Evolutionary conservation across 352 stramenopile genomes (phyloP), one percentile per base, ranked within the genome.

Genomic region (Phytophthora sansomeana): DNA sequence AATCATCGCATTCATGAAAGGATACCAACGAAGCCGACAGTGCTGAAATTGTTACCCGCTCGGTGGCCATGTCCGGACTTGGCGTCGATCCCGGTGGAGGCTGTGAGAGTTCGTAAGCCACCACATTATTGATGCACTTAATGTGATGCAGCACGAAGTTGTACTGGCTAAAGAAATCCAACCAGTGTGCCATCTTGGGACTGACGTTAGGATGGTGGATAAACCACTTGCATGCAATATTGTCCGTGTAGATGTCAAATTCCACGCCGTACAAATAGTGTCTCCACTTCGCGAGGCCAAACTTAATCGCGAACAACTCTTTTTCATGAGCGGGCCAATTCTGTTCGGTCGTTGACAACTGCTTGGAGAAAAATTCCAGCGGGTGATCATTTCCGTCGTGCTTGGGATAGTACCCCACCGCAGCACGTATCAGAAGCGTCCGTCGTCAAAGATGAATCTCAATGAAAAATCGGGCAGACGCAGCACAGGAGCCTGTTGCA

Each of bases 401-500:
- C 0, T 4, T 58, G 47, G n/a, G 24, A 53, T 28, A 58, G 36
- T 13, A 65, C 38, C 4, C 17, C 47, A 41, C 36, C 38, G 39
- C 52, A 52, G 17, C 28, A 63, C n/a, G n/a, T n/a, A n/a, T n/a
- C n/a, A n/a, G n/a, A n/a, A n/a, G n/a, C n/a, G n/a, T n/a, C n/a
- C n/a, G n/a, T n/a, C n/a, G n/a, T n/a, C n/a, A n/a, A n/a, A n/a
- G n/a, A n/a, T n/a, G n/a, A 48, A 41, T 42, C 21, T 16, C 13
- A 17, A 5, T 21, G 9, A 19, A 42, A 42, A 69, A 44, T 77
- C 62, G 7, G 64, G 68, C 10, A 79, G 58, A 24, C 38, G 29
- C 0, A 83, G 58, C 1, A 83, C 59, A 3, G 60, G 58, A 0
- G 59, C 60, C 33, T 72, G 39, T 33, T 75, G 61, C n/a, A 81